Conservation (phyloP, 2,329 filamentous ascomycete genomes). For the Pezicula radicicola region DNA sequence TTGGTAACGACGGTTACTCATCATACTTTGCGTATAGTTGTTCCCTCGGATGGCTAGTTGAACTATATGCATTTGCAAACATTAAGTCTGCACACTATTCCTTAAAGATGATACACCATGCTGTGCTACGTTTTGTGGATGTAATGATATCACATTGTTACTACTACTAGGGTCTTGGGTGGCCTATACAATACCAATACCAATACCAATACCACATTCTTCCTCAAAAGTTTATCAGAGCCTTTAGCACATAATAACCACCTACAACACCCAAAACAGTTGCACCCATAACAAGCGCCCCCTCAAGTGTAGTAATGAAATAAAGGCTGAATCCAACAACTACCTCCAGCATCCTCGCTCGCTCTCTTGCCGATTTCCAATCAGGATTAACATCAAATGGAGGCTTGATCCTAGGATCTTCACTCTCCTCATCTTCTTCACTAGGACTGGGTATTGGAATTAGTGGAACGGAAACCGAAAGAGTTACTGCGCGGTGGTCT, state of each 20-base stretch:
- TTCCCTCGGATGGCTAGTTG: too few relatives aligned
- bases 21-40: too few relatives aligned
- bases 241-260: slow-evolving; percentile 22
- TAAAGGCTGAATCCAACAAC: slow-evolving; percentile 54
- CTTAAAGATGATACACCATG: too few relatives aligned
- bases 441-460: slow-evolving; percentile 31
- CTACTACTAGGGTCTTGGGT: too few relatives aligned
- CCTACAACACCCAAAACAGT: slow-evolving; percentile 24
- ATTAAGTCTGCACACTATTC: too few relatives aligned
- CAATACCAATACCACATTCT: too few relatives aligned
- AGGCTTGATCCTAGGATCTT: slow-evolving; percentile 38
- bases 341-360: slow-evolving; percentile 56
- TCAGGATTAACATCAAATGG: slow-evolving; percentile 56
- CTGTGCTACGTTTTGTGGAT: too few relatives aligned
- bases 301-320: slow-evolving; percentile 27
- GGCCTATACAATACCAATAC: too few relatives aligned
- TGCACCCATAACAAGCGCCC: slow-evolving; percentile 25
- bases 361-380: slow-evolving; percentile 51
- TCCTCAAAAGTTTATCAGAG: slow-evolving; percentile 14
- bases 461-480: slow-evolving; percentile 67
- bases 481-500: slow-evolving; percentile 82
- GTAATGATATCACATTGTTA: too few relatives aligned
- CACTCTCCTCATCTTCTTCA: slow-evolving; percentile 23
- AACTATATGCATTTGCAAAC: too few relatives aligned
- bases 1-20: too few relatives aligned